Conservation (phyloP, 1,284 basidiomycete species). For the Tetrapyrgos nigripes region DNA sequence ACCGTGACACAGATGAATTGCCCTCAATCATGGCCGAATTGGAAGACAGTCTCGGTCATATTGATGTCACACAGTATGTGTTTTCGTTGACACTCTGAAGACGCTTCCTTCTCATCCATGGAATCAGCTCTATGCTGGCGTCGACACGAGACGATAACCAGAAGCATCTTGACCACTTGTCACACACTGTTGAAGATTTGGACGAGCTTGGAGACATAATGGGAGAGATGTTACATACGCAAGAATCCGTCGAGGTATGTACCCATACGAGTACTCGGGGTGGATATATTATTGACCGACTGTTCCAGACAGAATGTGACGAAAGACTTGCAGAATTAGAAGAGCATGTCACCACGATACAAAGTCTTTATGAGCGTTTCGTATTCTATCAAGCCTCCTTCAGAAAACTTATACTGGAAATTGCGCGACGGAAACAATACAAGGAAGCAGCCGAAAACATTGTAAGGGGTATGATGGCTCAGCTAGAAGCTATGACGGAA, state of each 20-base stretch:
- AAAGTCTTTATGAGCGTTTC: slow-evolving; percentile 68
- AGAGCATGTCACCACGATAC: slow-evolving; percentile 62
- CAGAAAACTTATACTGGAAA: slow-evolving; percentile 72
- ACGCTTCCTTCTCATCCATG: neutral
- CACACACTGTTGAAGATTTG: slow-evolving; percentile 61
- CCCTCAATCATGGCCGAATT: slow-evolving; percentile 75
- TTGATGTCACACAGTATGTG: slow-evolving; percentile 64
- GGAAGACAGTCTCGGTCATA: slow-evolving; percentile 57
- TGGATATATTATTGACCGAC: neutral
- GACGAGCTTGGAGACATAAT: slow-evolving; percentile 81
- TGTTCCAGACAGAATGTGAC: slow-evolving; percentile 56
- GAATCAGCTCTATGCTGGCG: slow-evolving; percentile 53
- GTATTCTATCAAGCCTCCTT: slow-evolving; percentile 74
- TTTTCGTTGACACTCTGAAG: slow-evolving; percentile 5
- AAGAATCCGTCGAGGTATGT: slow-evolving; percentile 68
- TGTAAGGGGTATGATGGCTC: slow-evolving; percentile 65
- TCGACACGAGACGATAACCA: slow-evolving; percentile 49
- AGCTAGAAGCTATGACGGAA: slow-evolving; percentile 67
- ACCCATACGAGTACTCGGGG: neutral
- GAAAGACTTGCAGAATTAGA: slow-evolving; percentile 62
- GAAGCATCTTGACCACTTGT: slow-evolving; percentile 54
- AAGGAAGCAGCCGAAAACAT: slow-evolving; percentile 68
- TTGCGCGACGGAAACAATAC: slow-evolving; percentile 70
- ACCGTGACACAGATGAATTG: slow-evolving; percentile 76
- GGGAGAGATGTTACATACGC: slow-evolving; percentile 73